Evolutionary conservation across 371 early-diverging fungal genomes (phyloP).

Genomic region (Apophysomyces variabilis): DNA sequence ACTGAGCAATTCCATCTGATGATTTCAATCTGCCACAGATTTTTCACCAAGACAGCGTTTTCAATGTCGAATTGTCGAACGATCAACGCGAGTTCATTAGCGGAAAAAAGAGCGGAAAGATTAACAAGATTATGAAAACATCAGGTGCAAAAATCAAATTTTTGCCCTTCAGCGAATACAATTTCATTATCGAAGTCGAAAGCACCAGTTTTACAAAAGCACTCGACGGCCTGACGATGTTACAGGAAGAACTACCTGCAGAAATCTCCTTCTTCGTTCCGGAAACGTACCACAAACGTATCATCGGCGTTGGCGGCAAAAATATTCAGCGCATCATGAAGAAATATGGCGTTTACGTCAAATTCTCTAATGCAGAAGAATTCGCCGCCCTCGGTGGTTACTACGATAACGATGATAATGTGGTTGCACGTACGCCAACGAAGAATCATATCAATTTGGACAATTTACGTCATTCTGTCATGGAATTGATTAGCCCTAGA

Average conservation of each 20-base stretch:
- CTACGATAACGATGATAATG: conserved; percentile 82
- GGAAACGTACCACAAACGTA: conserved; percentile 89
- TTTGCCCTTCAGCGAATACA: conserved; percentile 69
- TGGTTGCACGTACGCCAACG: conserved; percentile 87
- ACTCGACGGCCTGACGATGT: conserved; percentile 69
- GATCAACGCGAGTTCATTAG: conserved; percentile 91
- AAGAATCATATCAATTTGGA: conserved; percentile 78
- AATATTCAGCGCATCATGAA: conserved; percentile 97
- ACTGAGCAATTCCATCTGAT: background rate
- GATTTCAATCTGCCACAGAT: conserved; percentile 8
- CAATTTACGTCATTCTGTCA: conserved; percentile 71
- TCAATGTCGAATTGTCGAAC: conserved; percentile 70
- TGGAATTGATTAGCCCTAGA: conserved; percentile 70
- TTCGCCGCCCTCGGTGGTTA: conserved; percentile 79
- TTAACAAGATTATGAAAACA: conserved; percentile 87
- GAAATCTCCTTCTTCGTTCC: conserved; percentile 89
- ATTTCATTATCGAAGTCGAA: conserved; percentile 77
- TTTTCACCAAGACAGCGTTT: conserved; percentile 43
- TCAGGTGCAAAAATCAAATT: conserved; percentile 70
- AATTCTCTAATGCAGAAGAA: conserved; percentile 87
- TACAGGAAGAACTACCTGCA: conserved; percentile 86
- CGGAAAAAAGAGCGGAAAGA: conserved; percentile 96
- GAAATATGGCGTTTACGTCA: conserved; percentile 93
- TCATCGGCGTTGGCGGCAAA: conserved; percentile 95
- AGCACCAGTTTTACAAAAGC: conserved; percentile 60